A percentile compares a stretch with the other conserved stretches of the same genome.
phyloP scores from a whole-genome alignment of 306 rosid species.

The Chamaecrista fasciculata region DNA sequence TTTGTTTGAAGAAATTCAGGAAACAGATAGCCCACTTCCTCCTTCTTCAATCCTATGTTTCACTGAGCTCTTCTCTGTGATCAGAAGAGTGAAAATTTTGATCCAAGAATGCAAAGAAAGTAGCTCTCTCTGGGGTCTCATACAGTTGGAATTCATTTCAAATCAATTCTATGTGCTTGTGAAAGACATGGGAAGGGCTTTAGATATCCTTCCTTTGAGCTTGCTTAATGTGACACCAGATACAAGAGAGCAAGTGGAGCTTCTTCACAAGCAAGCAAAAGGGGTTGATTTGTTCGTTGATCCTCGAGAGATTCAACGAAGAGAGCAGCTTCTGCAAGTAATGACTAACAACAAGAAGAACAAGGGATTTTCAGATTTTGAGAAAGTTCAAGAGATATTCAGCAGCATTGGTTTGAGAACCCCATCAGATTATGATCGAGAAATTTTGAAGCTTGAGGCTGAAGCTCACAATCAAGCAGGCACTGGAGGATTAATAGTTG shows the following conservation, averaged over 20 bases:
- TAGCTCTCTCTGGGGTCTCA: slow-evolving; percentile 74
- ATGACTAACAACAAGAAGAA: slow-evolving; percentile 61
- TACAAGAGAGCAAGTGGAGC: slow-evolving; percentile 74
- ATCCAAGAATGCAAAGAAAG: slow-evolving; percentile 69
- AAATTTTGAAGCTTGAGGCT: slow-evolving; percentile 67
- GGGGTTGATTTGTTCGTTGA: slow-evolving; percentile 55
- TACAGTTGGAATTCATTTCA: slow-evolving; percentile 57
- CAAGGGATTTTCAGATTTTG: slow-evolving; percentile 57
- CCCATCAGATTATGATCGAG: slow-evolving; percentile 63
- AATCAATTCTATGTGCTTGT: slow-evolving; percentile 68
- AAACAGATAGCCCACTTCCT: slow-evolving; percentile 57
- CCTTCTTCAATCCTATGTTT: slow-evolving; percentile 83
- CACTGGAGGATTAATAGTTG: slow-evolving; percentile 77
- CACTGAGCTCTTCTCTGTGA: slow-evolving; percentile 80
- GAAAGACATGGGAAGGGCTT: slow-evolving; percentile 83
- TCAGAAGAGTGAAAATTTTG: slow-evolving; percentile 59
- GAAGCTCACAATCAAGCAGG: slow-evolving; percentile 91
- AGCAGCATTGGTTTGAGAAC: slow-evolving; percentile 65
- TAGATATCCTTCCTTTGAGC: slow-evolving; percentile 76
- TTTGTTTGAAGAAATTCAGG: slow-evolving; percentile 84
- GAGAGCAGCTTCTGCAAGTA: slow-evolving; percentile 60
- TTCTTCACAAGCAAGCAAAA: slow-evolving; percentile 76
- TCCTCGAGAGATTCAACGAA: slow-evolving; percentile 52
- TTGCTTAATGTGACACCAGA: slow-evolving; percentile 68
- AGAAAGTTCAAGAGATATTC: slow-evolving; percentile 53